Percentiles rank a stretch among this genome's conserved stretches.
These are phyloP conservation scores for Mycocentrospora acerina DNA, from an alignment of 2,329 filamentous ascomycete genomes.

Conservation along the genomic window DNA sequence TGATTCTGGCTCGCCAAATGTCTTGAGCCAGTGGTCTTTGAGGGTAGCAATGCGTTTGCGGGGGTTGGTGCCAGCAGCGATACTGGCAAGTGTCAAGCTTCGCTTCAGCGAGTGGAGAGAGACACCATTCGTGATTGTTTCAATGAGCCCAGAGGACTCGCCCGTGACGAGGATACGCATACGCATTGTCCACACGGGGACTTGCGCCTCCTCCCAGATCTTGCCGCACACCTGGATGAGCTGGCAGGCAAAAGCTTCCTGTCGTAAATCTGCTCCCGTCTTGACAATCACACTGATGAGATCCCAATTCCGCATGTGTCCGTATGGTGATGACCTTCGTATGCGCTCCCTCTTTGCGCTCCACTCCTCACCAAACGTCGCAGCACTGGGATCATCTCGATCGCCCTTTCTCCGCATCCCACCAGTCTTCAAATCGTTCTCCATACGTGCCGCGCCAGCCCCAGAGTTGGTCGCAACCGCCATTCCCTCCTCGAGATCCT, in stretches of 20 bases:
- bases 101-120: constrained; percentile 85
- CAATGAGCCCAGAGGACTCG: constrained; percentile 80
- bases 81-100: constrained; percentile 73
- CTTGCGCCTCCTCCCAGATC: constrained; percentile 74
- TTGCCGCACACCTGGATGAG: constrained; percentile 78
- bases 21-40: constrained; percentile 77
- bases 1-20: constrained; percentile 70
- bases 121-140: constrained; percentile 86
- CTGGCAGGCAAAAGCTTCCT: constrained; percentile 86
- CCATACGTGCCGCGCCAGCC: constrained; percentile 80
- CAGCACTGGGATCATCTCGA: constrained; percentile 80
- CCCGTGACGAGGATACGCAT: constrained; percentile 87
- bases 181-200: constrained; percentile 83
- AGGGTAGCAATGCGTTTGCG: constrained; percentile 76
- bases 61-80: constrained; percentile 72
- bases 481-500: constrained; percentile 59
- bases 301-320: constrained; percentile 90
- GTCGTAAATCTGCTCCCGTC: constrained; percentile 77
- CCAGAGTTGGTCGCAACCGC: constrained; percentile 62
- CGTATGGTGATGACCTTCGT: constrained; percentile 78
- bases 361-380: constrained; percentile 86
- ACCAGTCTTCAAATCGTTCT: constrained; percentile 85
- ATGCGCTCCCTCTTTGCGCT: constrained; percentile 81
- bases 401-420: constrained; percentile 79
- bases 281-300: constrained; percentile 85